These are phyloP conservation scores for Malania oleifera DNA, from an alignment of 164 flowering plant genomes.

Conservation along the genomic window DNA sequence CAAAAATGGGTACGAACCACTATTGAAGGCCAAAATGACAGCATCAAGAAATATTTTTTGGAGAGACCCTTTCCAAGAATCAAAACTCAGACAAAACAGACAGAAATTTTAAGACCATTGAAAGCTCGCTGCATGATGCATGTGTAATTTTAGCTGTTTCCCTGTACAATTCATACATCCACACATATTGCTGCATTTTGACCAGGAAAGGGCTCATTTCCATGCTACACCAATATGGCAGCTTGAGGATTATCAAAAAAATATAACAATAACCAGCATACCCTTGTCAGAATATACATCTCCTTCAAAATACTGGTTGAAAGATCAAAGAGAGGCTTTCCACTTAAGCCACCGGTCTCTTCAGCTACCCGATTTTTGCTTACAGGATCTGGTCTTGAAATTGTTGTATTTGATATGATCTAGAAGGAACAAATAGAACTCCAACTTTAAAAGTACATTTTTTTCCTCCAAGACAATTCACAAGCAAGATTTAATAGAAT, in stretches of 20 bases:
- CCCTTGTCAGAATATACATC: conserved; percentile 88
- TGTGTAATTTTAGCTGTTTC: too few relatives aligned
- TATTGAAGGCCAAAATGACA: too few relatives aligned
- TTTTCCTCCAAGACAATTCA: too few relatives aligned
- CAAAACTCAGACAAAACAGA: too few relatives aligned
- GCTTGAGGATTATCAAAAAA: neutral
- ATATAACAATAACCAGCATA: conserved; percentile 24
- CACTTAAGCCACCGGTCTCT: conserved; percentile 95
- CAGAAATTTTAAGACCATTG: too few relatives aligned
- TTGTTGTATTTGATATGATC: conserved; percentile 96
- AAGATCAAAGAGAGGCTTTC: conserved; percentile 77
- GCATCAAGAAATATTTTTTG: too few relatives aligned
- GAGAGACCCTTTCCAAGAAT: too few relatives aligned
- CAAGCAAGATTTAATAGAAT: too few relatives aligned
- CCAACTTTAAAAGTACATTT: neutral
- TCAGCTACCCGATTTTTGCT: conserved; percentile 48
- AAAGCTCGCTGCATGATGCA: too few relatives aligned
- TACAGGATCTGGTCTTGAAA: conserved; percentile 81
- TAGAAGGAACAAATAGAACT: conserved; percentile 17
- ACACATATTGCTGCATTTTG: neutral
- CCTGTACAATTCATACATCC: too few relatives aligned
- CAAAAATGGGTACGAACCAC: too few relatives aligned
- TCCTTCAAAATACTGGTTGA: conserved; percentile 82
- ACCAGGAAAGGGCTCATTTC: neutral
- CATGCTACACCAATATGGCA: neutral